Base-by-base conservation (phyloP, 495 filamentous ascomycete genomes). In the Thozetella sp. region DNA sequence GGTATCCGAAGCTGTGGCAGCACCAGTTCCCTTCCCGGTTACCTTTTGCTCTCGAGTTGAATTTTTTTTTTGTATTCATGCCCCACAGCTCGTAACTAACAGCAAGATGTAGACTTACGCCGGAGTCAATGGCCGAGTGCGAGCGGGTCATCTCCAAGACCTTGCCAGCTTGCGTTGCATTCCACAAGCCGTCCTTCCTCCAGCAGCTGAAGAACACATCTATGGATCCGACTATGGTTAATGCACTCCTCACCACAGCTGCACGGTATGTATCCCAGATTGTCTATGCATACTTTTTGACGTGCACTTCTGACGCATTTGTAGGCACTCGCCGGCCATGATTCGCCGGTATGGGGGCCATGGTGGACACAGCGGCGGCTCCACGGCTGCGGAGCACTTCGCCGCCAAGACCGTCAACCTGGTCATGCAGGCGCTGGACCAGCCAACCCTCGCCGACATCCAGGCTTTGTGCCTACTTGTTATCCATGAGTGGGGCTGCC, bases 401-500 rank as follows among this genome's bases (percentile, higher is more conserved):
- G 78, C 78, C 53, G 61, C 63, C 62, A 82, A 81, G 73, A 73
- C 79, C 25, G 76, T 75, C 67, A 66, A 68, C 63, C 63, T 76
- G 51, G 72, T 82, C 51, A 80, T 76, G 73, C 66, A 74, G 53
- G 70, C 72, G 6, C 62, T 82, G 54, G 78, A 80, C 57, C 74
- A 77, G 45, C 78, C 78, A 55, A 76, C 67, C 63, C 74, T 82
- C 56, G 77, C 79, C 55, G 79, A 82, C 57, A 78, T 82, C 63
- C 79, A 82, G 70, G 73, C 77, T 58, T 67, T 82, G 51, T 82
- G 79, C 67, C 73, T 82, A 26, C 58, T 82, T 40, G 76, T 79
- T 60, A 73, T 82, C 54, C 79, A 82, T 63, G 79, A 82, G 66
- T 82, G 79, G 79, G 79, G 79, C 51, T 78, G 72, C 59, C 66